Evolutionary conservation across 1,284 basidiomycete genomes (phyloP), one percentile per base, ranked within the genome.

Genomic region (Microbotryum scabiosae): DNA sequence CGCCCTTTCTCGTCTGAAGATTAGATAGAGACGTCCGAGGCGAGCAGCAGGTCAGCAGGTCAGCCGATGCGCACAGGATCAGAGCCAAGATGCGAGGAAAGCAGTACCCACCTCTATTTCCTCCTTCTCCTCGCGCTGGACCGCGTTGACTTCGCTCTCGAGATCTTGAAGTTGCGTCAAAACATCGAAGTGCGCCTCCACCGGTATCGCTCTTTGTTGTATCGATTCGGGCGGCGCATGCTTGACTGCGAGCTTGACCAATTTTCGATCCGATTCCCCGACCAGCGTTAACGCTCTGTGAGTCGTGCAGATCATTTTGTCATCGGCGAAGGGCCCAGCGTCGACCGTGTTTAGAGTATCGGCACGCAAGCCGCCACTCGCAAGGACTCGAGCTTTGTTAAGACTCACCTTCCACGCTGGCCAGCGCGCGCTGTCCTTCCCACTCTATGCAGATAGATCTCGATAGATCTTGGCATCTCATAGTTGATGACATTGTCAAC

Each of bases 391-490:
- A 52, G 21, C 9, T 51, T n/a, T 47, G 58, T 9, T 43, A 54
- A 57, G 47, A 77, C 84, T 67, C 69, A 89, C 86, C 92, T 83
- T 75, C 94, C 94, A 73, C 87, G 87, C 69, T 84, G 84, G 5
- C 94, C 93, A 4, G 94, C 94, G 75, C 94, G 86, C 23, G 94
- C 94, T 44, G 94, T 98, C 75, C 94, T 84, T 70, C 94, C 94
- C 26, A 97, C 93, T 62, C 94, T 87, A 76, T 98, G 94, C 44
- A 97, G 81, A 77, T 98, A 98, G 72, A 93, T 90, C 14, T 90
- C 85, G 47, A 97, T 80, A 72, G 94, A 89, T 21, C 84, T 83
- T 4, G 94, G 93, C 93, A 97, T 96, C 75, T 97, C 93, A 74
- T 92, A 97, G 76, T 97, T 97, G 65, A 77, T 73, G 52, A 74